phyloP scores from a whole-genome alignment of 768 basidiomycete species.

The Naganishia onofrii region DNA sequence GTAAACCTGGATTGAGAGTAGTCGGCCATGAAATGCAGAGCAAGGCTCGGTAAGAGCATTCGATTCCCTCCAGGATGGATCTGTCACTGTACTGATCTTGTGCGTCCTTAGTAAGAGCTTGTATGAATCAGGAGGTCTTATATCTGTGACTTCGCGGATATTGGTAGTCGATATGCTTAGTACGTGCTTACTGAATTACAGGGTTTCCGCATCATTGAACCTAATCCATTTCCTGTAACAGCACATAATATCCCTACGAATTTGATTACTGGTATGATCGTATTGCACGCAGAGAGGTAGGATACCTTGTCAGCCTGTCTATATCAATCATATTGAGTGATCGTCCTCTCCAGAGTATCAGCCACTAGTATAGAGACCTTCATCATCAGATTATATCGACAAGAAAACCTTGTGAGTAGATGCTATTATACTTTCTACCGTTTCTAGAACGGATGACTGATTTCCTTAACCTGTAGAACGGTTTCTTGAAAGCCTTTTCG shows the following conservation, averaged over 20 bases:
- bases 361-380: slow-evolving; percentile 84
- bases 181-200: slow-evolving; percentile 25
- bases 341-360: slow-evolving; percentile 64
- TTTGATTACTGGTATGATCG: slow-evolving; percentile 80
- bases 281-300: slow-evolving; percentile 77
- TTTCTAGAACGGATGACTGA: too few relatives aligned
- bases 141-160: slow-evolving; percentile 90
- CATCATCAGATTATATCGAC: slow-evolving; percentile 82
- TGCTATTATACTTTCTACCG: not conserved
- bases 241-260: slow-evolving; percentile 72
- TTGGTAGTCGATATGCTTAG: slow-evolving; percentile 92
- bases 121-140: slow-evolving; percentile 81
- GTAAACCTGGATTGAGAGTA: slow-evolving; percentile 76
- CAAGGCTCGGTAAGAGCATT: slow-evolving; percentile 68
- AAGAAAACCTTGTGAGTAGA: slow-evolving; percentile 66
- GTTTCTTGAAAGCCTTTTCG: slow-evolving; percentile 94
- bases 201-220: not conserved
- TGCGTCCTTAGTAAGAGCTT: slow-evolving; percentile 64
- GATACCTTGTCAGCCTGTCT: too few relatives aligned
- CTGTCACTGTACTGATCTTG: slow-evolving; percentile 20
- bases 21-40: slow-evolving; percentile 76
- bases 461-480: slow-evolving; percentile 55
- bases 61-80: not conserved
- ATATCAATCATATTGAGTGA: too few relatives aligned
- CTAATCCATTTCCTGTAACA: slow-evolving; percentile 11